Evolutionary conservation across 2,329 filamentous ascomycete genomes (phyloP).

Genomic region (Ophiognomonia clavigignenti-juglandacearum): DNA sequence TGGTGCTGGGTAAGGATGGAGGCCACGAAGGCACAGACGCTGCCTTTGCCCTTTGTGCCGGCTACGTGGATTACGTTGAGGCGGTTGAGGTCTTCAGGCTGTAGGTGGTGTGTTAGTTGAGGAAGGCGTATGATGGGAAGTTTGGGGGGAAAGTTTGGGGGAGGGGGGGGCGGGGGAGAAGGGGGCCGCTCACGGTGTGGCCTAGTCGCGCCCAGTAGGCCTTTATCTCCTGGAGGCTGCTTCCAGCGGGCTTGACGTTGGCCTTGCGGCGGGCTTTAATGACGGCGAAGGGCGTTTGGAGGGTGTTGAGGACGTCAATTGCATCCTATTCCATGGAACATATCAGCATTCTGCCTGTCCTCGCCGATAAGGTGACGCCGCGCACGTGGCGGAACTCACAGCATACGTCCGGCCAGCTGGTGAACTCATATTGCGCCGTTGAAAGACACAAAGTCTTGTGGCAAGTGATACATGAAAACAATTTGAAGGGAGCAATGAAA

Average conservation of each 20-base stretch:
- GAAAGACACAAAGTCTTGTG: not conserved
- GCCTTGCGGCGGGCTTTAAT: conserved; percentile 75
- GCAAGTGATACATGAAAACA: not conserved
- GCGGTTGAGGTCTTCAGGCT: conserved; percentile 47
- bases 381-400: conserved; percentile 4
- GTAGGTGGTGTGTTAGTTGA: not conserved
- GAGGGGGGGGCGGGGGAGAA: too few species aligned
- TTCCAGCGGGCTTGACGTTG: conserved; percentile 64
- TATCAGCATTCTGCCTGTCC: not conserved
- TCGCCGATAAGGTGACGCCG: too few species aligned
- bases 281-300: conserved; percentile 82
- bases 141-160: not conserved
- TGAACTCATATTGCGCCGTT: conserved; percentile 11
- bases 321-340: conserved; percentile 59
- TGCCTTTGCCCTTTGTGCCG: conserved; percentile 75
- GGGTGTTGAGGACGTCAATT: conserved; percentile 76
- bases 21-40: conserved; percentile 63
- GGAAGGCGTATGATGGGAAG: not conserved
- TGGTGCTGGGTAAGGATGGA: conserved; percentile 55
- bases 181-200: conserved; percentile 53
- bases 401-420: conserved; percentile 11
- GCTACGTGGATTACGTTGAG: conserved; percentile 66
- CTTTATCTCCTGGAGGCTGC: conserved; percentile 71
- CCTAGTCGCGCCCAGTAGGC: conserved; percentile 73
- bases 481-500: not conserved